Conservation (phyloP, 371 early-diverging fungal genomes). For the Umbelopsis sp. region DNA sequence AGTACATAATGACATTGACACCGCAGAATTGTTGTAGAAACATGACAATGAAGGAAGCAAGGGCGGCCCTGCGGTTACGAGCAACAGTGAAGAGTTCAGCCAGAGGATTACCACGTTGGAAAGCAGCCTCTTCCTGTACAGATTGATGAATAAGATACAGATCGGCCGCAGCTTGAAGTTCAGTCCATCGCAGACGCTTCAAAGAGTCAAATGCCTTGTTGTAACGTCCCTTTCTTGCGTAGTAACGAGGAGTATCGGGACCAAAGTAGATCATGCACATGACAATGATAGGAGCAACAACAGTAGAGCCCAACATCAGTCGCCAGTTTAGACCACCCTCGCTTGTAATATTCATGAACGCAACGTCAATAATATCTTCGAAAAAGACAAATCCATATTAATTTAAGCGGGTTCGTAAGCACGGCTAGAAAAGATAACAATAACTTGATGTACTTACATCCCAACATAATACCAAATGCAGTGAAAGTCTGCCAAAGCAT, state of each 20-base stretch:
- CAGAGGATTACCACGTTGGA: background rate
- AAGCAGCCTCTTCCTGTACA: background rate
- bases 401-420: too few relatives aligned
- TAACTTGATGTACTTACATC: background rate
- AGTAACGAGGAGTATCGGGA: slow-evolving; percentile 19
- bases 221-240: background rate
- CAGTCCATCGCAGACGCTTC: slow-evolving; percentile 14
- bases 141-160: slow-evolving; percentile 8
- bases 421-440: too few relatives aligned
- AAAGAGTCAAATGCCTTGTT: slow-evolving; percentile 4
- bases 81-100: slow-evolving; percentile 13
- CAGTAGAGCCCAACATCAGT: slow-evolving; percentile 15
- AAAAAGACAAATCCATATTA: background rate
- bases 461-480: slow-evolving; percentile 18
- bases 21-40: slow-evolving; percentile 63
- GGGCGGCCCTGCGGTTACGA: slow-evolving; percentile 14
- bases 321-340: slow-evolving; percentile 16
- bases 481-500: slow-evolving; percentile 19
- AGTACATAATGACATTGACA: slow-evolving; percentile 55
- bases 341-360: background rate
- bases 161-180: slow-evolving; percentile 12
- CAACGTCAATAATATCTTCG: slow-evolving; percentile 12
- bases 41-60: slow-evolving; percentile 60
- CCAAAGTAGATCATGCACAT: slow-evolving; percentile 1
- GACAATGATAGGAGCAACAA: slow-evolving; percentile 14